These are phyloP conservation scores for Lumnitzera racemosa DNA, from an alignment of 345 rosid species.

Conservation along the genomic window DNA sequence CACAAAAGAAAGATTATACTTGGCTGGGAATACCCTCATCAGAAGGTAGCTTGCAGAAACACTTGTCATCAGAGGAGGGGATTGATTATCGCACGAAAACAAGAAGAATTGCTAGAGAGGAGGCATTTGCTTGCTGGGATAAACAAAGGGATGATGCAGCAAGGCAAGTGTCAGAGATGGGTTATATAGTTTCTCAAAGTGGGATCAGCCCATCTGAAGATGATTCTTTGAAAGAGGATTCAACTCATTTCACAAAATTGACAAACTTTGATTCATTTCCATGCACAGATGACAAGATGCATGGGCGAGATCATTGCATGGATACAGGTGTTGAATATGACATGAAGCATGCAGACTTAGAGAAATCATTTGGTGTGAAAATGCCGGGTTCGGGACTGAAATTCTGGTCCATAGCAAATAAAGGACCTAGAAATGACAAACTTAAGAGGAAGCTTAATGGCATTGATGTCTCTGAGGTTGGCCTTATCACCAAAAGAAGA, in stretches of 20 bases:
- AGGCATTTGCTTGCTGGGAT: conserved; percentile 45
- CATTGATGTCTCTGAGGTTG: conserved; percentile 31
- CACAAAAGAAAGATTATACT: conserved; percentile 79
- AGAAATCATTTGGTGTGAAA: conserved; percentile 85
- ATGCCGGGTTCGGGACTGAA: conserved; percentile 67
- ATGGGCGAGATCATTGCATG: conserved; percentile 66
- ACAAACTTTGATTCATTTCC: conserved; percentile 37
- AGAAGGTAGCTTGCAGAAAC: conserved; percentile 51
- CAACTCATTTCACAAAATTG: conserved; percentile 26
- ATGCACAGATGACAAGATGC: conserved; percentile 70
- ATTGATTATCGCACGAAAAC: conserved; percentile 85
- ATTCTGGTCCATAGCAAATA: conserved; percentile 52
- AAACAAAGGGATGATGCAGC: conserved; percentile 66
- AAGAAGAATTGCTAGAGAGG: conserved; percentile 75
- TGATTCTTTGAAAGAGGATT: conserved; percentile 29
- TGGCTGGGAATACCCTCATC: conserved; percentile 85
- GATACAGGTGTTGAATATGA: conserved; percentile 77
- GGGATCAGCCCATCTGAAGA: conserved; percentile 27
- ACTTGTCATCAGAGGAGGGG: conserved; percentile 77
- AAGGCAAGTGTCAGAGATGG: conserved; percentile 68
- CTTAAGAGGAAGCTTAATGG: conserved; percentile 60
- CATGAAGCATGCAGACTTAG: conserved; percentile 80
- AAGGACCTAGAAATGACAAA: conserved; percentile 48
- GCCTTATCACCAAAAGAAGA: conserved; percentile 54
- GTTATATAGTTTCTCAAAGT: conserved; percentile 53